Evolutionary conservation across 2,329 filamentous ascomycete species (phyloP).

Genomic region (Trichoderma pleuroti): DNA sequence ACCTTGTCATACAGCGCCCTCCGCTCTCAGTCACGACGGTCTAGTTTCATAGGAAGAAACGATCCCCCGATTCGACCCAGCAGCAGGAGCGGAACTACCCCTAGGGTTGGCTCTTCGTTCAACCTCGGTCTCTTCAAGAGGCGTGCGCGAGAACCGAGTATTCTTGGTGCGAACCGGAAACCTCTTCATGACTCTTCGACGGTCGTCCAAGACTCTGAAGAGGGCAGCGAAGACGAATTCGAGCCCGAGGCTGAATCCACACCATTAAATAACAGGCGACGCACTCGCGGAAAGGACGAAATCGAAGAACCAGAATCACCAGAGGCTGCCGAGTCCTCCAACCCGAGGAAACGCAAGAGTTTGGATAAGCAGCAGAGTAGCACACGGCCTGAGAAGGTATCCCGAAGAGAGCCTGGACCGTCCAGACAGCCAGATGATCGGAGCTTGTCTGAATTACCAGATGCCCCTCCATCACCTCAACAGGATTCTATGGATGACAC

Average conservation of each 20-base stretch:
- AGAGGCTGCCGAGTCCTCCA: conserved; percentile 29
- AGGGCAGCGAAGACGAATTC: conserved; percentile 48
- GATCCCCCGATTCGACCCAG: conserved; percentile 52
- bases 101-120: conserved; percentile 47
- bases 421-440: conserved; percentile 24
- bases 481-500: conserved; percentile 23
- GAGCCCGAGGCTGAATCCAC: conserved; percentile 66
- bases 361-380: conserved; percentile 41
- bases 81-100: conserved; percentile 47
- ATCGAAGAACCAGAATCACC: conserved; percentile 25
- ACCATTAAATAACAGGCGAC: conserved; percentile 49
- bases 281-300: conserved; percentile 32
- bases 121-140: conserved; percentile 58
- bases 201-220: conserved; percentile 32
- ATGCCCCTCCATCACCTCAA: conserved; percentile 30
- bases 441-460: conserved; percentile 33
- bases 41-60: conserved; percentile 49
- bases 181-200: conserved; percentile 34
- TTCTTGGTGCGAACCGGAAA: conserved; percentile 52
- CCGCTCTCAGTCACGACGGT: conserved; percentile 45
- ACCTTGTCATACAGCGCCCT: conserved; percentile 46
- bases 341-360: conserved; percentile 56
- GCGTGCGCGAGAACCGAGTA: conserved; percentile 58
- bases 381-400: conserved; percentile 37
- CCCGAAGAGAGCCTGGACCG: conserved; percentile 29